A percentile compares a stretch with the other conserved stretches of the same genome.
These are phyloP conservation scores for Xenoacremonium recifei DNA, from an alignment of 2,329 filamentous ascomycete species.

Conservation along the genomic window DNA sequence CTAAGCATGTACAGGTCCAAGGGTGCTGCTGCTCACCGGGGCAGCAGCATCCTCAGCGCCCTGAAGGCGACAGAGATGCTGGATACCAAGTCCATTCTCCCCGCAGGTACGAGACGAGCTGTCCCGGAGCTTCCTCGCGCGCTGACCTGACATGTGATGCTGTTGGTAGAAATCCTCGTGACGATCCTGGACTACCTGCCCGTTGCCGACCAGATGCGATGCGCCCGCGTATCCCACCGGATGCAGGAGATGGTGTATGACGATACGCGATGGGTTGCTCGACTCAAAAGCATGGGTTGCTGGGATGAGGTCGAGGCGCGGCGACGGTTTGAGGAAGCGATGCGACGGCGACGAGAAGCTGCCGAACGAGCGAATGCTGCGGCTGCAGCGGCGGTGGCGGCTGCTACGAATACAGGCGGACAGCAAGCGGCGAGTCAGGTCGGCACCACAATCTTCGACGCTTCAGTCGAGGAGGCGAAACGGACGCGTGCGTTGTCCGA, in stretches of 20 bases:
- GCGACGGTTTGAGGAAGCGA: slow-evolving; percentile 72
- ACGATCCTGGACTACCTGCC: slow-evolving; percentile 87
- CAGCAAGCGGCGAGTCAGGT: slow-evolving; percentile 19
- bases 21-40: slow-evolving; percentile 37
- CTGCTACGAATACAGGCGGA: too few species aligned
- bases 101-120: slow-evolving; percentile 63
- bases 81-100: slow-evolving; percentile 73
- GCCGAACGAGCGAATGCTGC: slow-evolving; percentile 23
- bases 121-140: not conserved
- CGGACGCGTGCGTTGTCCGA: slow-evolving; percentile 38
- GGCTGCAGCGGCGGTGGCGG: slow-evolving; percentile 16
- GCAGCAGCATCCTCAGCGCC: slow-evolving; percentile 66
- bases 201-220: slow-evolving; percentile 79
- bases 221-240: slow-evolving; percentile 79
- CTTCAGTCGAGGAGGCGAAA: slow-evolving; percentile 63
- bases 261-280: slow-evolving; percentile 89
- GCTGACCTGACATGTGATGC: too few species aligned
- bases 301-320: slow-evolving; percentile 91
- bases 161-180: slow-evolving; percentile 72
- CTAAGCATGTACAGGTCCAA: slow-evolving; percentile 43
- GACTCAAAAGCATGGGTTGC: slow-evolving; percentile 80
- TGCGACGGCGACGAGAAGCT: slow-evolving; percentile 60
- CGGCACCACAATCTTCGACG: slow-evolving; percentile 69
- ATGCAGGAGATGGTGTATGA: slow-evolving; percentile 99
- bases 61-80: slow-evolving; percentile 80